phyloP scores from a whole-genome alignment of 768 basidiomycete species.

The Psilocybe subaeruginosa region DNA sequence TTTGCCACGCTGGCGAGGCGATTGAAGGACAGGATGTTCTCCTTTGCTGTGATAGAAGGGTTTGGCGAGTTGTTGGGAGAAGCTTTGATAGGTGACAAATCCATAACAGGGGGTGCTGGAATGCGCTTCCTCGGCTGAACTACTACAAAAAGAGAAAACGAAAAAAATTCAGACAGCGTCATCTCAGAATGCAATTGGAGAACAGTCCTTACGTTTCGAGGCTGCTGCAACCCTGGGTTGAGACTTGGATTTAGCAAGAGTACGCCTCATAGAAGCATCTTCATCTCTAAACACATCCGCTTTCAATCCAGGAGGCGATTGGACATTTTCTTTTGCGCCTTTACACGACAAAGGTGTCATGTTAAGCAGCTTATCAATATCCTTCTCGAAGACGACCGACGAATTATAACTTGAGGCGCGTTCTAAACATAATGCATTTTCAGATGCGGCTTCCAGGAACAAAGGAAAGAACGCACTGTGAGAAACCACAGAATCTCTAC shows the following conservation, averaged over 20 bases:
- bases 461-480: constrained; percentile 39
- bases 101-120: constrained; percentile 33
- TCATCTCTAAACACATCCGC: constrained; percentile 21
- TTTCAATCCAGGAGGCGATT: constrained; percentile 39
- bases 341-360: constrained; percentile 35
- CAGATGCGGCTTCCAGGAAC: not conserved
- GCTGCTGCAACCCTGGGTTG: constrained; percentile 43
- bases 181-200: not conserved
- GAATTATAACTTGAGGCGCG: constrained; percentile 51
- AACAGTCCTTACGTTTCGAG: constrained; percentile 35
- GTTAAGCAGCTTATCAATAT: constrained; percentile 41
- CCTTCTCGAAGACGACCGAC: constrained; percentile 54
- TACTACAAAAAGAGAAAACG: constrained; percentile 13
- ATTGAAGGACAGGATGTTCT: constrained; percentile 40
- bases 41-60: constrained; percentile 36
- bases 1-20: constrained; percentile 26
- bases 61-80: constrained; percentile 48
- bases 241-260: constrained; percentile 42
- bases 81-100: constrained; percentile 57
- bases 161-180: too few relatives aligned
- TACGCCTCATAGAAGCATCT: constrained; percentile 14
- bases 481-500: constrained; percentile 26
- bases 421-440: constrained; percentile 30
- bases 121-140: constrained; percentile 42
- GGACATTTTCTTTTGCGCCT: constrained; percentile 30